A percentile compares a stretch with the other conserved stretches of the same genome.
phyloP scores from a whole-genome alignment of 2,329 filamentous ascomycete species.

The Venturia oleaginea region DNA sequence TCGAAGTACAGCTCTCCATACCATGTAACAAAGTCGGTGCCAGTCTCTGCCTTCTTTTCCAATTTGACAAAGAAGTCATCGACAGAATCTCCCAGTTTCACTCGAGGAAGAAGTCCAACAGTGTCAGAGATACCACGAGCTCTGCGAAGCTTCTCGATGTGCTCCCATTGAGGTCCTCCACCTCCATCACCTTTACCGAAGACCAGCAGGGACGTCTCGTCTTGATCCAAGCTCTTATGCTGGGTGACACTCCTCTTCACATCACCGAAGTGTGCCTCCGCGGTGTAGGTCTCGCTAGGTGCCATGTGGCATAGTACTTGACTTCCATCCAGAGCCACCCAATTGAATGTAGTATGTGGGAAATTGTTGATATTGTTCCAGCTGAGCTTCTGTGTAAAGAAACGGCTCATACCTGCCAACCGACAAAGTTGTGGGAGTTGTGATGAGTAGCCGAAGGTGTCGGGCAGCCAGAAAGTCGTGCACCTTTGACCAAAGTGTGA shows the following conservation, averaged over 20 bases:
- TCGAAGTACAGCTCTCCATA: slow-evolving; percentile 98
- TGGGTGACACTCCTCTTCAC: slow-evolving; percentile 80
- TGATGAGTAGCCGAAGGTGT: slow-evolving; percentile 95
- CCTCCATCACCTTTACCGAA: slow-evolving; percentile 97
- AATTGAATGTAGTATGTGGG: slow-evolving; percentile 97
- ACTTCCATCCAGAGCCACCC: slow-evolving; percentile 90
- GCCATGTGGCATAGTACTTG: slow-evolving; percentile 98
- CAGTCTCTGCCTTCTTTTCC: slow-evolving; percentile 61
- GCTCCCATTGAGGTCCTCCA: slow-evolving; percentile 86
- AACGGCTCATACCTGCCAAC: slow-evolving; percentile 88
- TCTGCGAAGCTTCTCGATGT: slow-evolving; percentile 87
- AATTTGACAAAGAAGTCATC: slow-evolving; percentile 89
- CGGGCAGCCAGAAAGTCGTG: slow-evolving; percentile 92
- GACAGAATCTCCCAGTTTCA: slow-evolving; percentile 81
- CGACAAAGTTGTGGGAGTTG: slow-evolving; percentile 92
- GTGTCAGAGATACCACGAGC: slow-evolving; percentile 88
- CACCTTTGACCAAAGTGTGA: slow-evolving; percentile 82
- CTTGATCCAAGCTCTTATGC: slow-evolving; percentile 93
- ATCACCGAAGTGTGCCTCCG: slow-evolving; percentile 89
- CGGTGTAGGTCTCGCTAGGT: slow-evolving; percentile 89
- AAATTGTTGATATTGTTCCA: slow-evolving; percentile 99
- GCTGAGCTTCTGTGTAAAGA: slow-evolving; percentile 96
- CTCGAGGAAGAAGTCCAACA: slow-evolving; percentile 69
- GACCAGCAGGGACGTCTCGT: slow-evolving; percentile 79
- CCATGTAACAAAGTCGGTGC: slow-evolving; percentile 79